A percentile compares a stretch with the other conserved stretches of the same genome.
Conservation (phyloP, 1,139 yeast genomes). For the Yamadazyma diddensiae region DNA sequence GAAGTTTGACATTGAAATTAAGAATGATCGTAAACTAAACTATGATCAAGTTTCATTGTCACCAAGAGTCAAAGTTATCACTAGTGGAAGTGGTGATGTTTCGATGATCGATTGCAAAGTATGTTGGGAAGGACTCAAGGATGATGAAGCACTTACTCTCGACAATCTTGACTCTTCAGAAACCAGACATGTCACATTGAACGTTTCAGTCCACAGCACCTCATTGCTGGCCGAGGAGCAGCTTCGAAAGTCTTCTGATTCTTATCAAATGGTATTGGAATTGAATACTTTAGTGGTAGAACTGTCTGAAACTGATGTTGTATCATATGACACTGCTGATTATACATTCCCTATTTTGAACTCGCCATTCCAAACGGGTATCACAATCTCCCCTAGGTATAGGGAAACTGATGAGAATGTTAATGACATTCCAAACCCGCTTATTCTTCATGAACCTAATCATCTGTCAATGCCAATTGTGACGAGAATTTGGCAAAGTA, state of each 20-base stretch:
- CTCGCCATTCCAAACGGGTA: constrained; percentile 34
- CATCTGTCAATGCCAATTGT: constrained; percentile 40
- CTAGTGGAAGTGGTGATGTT: constrained; percentile 14
- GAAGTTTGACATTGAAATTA: constrained; percentile 20
- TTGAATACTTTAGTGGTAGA: constrained; percentile 25
- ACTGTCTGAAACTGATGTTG: constrained; percentile 15
- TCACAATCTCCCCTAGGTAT: constrained; percentile 38
- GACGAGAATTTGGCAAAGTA: constrained; percentile 46
- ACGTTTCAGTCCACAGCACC: constrained; percentile 22
- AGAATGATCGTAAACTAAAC: constrained; percentile 16
- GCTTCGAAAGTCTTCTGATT: constrained; percentile 8
- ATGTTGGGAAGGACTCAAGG: constrained; percentile 39
- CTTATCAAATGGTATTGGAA: constrained; percentile 19
- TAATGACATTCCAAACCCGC: constrained; percentile 43
- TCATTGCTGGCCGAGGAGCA: constrained; percentile 13
- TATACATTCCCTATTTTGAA: constrained; percentile 29
- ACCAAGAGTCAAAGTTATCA: constrained; percentile 21
- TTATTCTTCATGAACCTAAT: constrained; percentile 21
- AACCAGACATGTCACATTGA: constrained; percentile 12
- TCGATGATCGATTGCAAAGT: constrained; percentile 20
- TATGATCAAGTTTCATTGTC: constrained; percentile 22
- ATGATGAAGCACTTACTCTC: constrained; percentile 37
- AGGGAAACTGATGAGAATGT: constrained; percentile 16
- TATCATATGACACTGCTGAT: constrained; percentile 29
- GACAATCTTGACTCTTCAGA: constrained; percentile 13